phyloP scores from a whole-genome alignment of 2,329 filamentous ascomycete species.

The Neofusicoccum umdonicola region DNA sequence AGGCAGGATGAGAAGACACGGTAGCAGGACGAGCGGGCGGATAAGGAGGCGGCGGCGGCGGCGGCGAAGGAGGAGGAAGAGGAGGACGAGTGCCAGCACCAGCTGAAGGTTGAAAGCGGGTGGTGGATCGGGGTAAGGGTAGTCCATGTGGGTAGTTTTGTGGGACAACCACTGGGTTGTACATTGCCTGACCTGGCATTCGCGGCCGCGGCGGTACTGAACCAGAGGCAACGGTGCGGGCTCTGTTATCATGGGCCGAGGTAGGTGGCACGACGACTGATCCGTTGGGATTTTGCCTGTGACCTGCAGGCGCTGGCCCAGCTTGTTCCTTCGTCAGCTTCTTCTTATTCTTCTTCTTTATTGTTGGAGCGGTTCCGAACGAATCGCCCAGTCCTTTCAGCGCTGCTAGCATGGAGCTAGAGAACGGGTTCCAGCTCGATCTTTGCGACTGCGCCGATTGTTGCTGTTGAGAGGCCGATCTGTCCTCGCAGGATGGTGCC shows the following conservation, averaged over 20 bases:
- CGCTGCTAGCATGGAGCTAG: background rate
- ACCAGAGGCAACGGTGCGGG: background rate
- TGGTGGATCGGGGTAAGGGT: background rate
- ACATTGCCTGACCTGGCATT: background rate
- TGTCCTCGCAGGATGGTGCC: too few relatives aligned
- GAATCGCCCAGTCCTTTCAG: background rate
- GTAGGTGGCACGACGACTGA: background rate
- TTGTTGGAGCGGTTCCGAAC: background rate
- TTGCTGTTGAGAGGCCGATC: background rate
- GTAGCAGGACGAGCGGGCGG: too few relatives aligned
- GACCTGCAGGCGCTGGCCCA: background rate
- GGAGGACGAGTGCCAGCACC: too few relatives aligned
- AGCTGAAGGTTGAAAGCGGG: too few relatives aligned
- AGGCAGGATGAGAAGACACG: too few relatives aligned
- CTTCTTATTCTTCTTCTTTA: background rate
- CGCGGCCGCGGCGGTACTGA: background rate
- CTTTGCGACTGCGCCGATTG: too few relatives aligned
- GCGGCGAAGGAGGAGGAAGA: background rate
- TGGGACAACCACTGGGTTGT: background rate
- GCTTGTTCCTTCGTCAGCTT: constrained; percentile 1
- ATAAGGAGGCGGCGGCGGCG: too few relatives aligned
- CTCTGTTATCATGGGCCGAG: background rate
- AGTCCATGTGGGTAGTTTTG: background rate
- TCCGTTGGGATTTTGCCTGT: too few relatives aligned
- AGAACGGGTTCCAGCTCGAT: too few relatives aligned